phyloP scores from a whole-genome alignment of 75 land plant species.

The Isoetes taiwanensis region DNA sequence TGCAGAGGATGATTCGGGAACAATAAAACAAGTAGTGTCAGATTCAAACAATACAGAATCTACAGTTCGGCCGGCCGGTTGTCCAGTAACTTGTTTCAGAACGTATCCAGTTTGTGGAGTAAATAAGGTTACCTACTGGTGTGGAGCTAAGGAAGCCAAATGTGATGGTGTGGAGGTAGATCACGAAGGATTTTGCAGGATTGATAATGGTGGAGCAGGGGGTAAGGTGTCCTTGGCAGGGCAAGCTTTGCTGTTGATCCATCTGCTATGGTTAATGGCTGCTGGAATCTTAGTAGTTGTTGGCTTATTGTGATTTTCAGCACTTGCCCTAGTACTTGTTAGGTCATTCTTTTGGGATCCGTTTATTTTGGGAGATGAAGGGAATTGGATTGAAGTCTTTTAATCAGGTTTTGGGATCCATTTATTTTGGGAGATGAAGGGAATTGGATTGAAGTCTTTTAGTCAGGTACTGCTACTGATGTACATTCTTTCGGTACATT shows the following conservation, averaged over 20 bases:
- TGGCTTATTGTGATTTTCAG: constrained; percentile 35
- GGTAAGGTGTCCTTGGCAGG: constrained; percentile 33
- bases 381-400: no score
- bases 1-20: no score
- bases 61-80: constrained; percentile 8
- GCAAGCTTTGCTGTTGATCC: constrained; percentile 62
- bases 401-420: no score
- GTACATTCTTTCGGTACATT: no score
- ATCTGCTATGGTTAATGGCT: constrained; percentile 58
- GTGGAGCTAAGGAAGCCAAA: constrained; percentile 52
- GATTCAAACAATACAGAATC: no score
- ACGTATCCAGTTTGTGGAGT: constrained; percentile 71
- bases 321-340: no score
- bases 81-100: constrained; percentile 62
- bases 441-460: no score
- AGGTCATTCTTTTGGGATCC: no score
- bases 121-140: constrained; percentile 72
- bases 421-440: no score
- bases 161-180: constrained; percentile 45
- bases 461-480: no score
- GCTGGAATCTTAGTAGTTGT: constrained; percentile 43
- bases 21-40: no score
- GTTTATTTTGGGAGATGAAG: no score
- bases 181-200: constrained; percentile 38
- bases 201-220: constrained; percentile 24